Percentiles rank a stretch among this genome's conserved stretches.
These are phyloP conservation scores for Puccinia hordei DNA, from an alignment of 1,284 basidiomycete species.

Conservation along the genomic window DNA sequence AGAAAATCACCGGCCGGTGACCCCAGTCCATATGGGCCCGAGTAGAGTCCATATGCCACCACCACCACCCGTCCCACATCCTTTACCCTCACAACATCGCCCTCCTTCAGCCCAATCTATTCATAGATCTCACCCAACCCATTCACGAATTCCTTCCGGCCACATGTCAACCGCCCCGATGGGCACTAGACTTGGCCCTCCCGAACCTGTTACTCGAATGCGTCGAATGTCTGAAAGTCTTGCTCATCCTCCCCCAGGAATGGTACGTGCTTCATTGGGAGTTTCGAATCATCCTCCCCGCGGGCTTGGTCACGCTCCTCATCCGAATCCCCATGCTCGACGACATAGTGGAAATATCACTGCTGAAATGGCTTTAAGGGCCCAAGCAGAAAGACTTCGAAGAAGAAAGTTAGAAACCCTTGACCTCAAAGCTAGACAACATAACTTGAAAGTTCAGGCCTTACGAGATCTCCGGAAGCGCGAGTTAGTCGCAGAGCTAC, in stretches of 20 bases:
- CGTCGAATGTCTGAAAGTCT: conserved; percentile 42
- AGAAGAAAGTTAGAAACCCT: conserved; percentile 40
- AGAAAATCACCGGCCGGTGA: conserved; percentile 31
- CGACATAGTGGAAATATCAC: conserved; percentile 25
- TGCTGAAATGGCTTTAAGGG: conserved; percentile 27
- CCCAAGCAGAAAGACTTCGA: conserved; percentile 46
- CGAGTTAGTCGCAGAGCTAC: conserved; percentile 32
- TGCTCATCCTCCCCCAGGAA: conserved; percentile 21
- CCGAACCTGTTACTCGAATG: conserved; percentile 25
- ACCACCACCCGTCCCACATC: conserved; percentile 35
- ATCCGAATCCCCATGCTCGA: conserved; percentile 5
- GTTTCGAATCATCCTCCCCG: conserved; percentile 4
- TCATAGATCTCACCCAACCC: neutral
- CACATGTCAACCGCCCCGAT: neutral
- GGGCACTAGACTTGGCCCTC: conserved; percentile 12
- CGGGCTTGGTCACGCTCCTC: conserved; percentile 14
- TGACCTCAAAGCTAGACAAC: conserved; percentile 42
- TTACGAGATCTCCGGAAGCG: conserved; percentile 47
- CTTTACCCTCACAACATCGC: neutral
- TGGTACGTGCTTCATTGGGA: conserved; percentile 5
- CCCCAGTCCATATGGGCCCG: conserved; percentile 21
- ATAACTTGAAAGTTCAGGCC: conserved; percentile 39
- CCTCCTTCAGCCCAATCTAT: conserved; percentile 6
- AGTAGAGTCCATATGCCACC: conserved; percentile 15
- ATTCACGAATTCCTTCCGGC: conserved; percentile 10